Evolutionary conservation across 148 eudicot genomes (phyloP).

Genomic region (Vaccinium corymbosum): DNA sequence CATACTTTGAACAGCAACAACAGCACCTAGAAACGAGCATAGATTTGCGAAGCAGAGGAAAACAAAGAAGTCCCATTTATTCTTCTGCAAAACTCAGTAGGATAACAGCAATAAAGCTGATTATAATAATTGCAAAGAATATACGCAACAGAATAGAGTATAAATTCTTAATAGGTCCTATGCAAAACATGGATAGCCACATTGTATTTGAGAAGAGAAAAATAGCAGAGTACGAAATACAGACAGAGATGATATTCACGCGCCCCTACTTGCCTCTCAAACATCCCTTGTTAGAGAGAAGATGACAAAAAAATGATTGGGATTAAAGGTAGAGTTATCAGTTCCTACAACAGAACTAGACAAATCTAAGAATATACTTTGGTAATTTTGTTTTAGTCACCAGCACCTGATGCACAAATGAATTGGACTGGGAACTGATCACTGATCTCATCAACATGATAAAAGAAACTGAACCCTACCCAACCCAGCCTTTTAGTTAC

Average conservation of each 20-base stretch:
- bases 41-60: constrained; percentile 62
- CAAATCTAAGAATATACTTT: not conserved
- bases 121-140: constrained; percentile 8
- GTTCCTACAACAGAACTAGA: not conserved
- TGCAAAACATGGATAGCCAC: not conserved
- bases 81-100: constrained; percentile 58
- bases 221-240: not conserved
- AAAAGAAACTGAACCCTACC: not conserved
- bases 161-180: not conserved
- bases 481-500: not conserved
- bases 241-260: not conserved
- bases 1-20: constrained; percentile 69
- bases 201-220: not conserved
- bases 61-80: constrained; percentile 83
- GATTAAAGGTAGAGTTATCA: not conserved
- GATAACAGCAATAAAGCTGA: constrained; percentile 13
- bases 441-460: not conserved
- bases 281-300: not conserved
- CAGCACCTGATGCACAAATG: not conserved
- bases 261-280: not conserved
- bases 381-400: not conserved
- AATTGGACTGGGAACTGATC: not conserved
- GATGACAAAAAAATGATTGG: not conserved
- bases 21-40: constrained; percentile 51
- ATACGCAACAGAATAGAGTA: not conserved